phyloP scores from a whole-genome alignment of 164 flowering plant genomes.

The Malania oleifera region DNA sequence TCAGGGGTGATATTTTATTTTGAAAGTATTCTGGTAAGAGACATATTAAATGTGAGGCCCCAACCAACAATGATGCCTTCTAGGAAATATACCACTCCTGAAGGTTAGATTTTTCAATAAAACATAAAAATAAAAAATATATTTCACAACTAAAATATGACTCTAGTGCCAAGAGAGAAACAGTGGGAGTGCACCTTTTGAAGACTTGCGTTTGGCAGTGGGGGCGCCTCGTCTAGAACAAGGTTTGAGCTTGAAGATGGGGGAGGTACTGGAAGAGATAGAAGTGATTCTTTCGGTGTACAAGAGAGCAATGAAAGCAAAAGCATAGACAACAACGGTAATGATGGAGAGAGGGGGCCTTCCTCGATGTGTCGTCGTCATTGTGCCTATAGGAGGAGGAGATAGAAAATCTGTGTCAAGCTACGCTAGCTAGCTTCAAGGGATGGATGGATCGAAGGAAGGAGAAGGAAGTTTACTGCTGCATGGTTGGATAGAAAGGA shows the following conservation, averaged over 20 bases:
- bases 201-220: neutral
- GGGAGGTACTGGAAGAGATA: slow-evolving; percentile 38
- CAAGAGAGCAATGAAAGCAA: slow-evolving; percentile 46
- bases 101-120: no score
- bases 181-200: slow-evolving; percentile 12
- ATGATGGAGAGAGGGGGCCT: slow-evolving; percentile 53
- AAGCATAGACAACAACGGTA: slow-evolving; percentile 31
- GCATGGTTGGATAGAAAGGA: slow-evolving; percentile 1
- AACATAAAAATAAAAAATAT: no score
- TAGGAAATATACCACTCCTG: no score
- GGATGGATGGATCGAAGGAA: neutral
- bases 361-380: slow-evolving; percentile 37
- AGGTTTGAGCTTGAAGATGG: slow-evolving; percentile 35
- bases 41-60: no score
- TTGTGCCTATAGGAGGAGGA: slow-evolving; percentile 13
- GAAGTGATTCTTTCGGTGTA: slow-evolving; percentile 52
- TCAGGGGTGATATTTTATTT: no score
- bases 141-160: no score
- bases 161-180: no score
- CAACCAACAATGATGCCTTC: no score
- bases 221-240: slow-evolving; percentile 33
- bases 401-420: no score
- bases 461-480: slow-evolving; percentile 3
- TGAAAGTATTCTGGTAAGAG: no score
- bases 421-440: no score